A percentile compares a stretch with the other conserved stretches of the same genome.
phyloP scores from a whole-genome alignment of 257 asterid genomes.

The Nicotiana benthamiana region DNA sequence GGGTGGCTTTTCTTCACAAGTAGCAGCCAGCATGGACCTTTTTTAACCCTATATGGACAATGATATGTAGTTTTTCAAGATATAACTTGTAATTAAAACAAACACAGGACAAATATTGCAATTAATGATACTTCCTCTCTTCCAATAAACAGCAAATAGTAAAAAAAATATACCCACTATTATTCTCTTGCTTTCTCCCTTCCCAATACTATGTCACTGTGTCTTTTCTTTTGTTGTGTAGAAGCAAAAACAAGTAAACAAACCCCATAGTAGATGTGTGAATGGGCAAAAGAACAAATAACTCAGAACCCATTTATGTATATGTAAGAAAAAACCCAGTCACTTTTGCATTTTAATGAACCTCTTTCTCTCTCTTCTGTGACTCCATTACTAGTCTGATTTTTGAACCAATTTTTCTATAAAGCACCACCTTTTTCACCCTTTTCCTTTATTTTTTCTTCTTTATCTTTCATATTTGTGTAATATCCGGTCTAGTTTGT shows the following conservation, averaged over 20 bases:
- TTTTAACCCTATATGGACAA: background rate
- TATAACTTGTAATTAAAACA: background rate
- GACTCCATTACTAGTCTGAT: slow-evolving; percentile 2
- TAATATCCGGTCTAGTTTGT: background rate
- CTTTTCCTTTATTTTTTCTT: slow-evolving; percentile 8
- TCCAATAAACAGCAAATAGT: background rate
- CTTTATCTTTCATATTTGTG: background rate
- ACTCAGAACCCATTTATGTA: slow-evolving; percentile 14
- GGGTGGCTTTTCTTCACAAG: background rate
- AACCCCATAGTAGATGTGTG: background rate
- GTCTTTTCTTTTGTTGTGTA: background rate
- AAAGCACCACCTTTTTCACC: slow-evolving; percentile 28
- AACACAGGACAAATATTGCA: background rate
- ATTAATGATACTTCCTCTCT: background rate
- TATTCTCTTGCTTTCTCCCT: slow-evolving; percentile 7
- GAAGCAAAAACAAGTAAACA: background rate
- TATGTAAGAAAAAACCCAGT: slow-evolving; percentile 24
- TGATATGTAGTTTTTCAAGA: background rate
- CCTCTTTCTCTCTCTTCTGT: slow-evolving; percentile 1
- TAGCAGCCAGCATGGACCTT: background rate
- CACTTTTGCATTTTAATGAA: slow-evolving; percentile 47
- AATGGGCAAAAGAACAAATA: background rate
- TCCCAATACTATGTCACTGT: slow-evolving; percentile 4
- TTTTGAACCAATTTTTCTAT: slow-evolving; percentile 22
- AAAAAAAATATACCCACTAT: background rate